phyloP scores from a whole-genome alignment of 2,329 filamentous ascomycete genomes.

The Dendrostoma leiphaemia region DNA sequence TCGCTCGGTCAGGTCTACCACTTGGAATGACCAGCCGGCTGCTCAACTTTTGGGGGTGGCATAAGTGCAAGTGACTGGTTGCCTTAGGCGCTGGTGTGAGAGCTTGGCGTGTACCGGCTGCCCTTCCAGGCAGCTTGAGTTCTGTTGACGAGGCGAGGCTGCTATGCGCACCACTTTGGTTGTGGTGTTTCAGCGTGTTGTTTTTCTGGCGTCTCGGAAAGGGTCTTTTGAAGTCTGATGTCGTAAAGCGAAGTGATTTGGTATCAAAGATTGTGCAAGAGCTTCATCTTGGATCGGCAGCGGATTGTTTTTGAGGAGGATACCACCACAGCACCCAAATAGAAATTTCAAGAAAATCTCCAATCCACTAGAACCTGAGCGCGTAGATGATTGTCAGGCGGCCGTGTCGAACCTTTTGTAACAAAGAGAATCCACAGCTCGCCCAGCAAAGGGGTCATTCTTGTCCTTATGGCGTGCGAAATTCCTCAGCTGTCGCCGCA shows the following conservation, averaged over 20 bases:
- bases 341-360: not conserved
- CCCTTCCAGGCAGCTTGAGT: not conserved
- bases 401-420: not conserved
- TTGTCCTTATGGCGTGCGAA: constrained; percentile 23
- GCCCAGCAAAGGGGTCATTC: constrained; percentile 19
- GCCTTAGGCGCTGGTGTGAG: not conserved
- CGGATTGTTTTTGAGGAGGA: not conserved
- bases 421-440: not conserved
- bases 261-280: not conserved
- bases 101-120: not conserved
- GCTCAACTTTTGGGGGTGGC: not conserved
- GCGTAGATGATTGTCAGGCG: not conserved
- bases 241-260: not conserved
- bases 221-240: no score
- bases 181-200: not conserved
- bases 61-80: not conserved
- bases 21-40: constrained; percentile 4
- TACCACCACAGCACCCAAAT: not conserved
- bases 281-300: not conserved
- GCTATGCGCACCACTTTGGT: not conserved
- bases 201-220: not conserved
- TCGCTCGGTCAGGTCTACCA: not conserved
- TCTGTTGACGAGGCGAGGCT: not conserved
- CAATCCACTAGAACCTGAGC: not conserved
- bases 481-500: constrained; percentile 12